Evolutionary conservation across 140 eudicot genomes (phyloP), one percentile per base, ranked within the genome.

Genomic region (Ambrosia hybrid): DNA sequence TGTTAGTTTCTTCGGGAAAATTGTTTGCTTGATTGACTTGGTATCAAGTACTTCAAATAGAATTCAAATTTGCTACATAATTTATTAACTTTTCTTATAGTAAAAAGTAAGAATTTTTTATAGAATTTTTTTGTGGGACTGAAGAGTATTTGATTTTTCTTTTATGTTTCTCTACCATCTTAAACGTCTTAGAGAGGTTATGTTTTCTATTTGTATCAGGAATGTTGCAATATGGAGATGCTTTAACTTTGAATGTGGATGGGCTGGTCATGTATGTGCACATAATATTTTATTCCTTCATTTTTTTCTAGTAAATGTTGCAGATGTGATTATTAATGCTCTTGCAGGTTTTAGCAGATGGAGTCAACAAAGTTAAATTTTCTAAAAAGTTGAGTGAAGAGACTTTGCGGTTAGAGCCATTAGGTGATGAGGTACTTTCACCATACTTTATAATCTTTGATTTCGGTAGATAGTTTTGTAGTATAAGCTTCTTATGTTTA

Each of bases 181-280:
- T 16, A 7, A 45, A 66, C 61, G 49, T 73, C 37, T 41, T 12
- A 9, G 2, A 51, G 8, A 17, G 57, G 13, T 38, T 71, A 34
- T 34, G 26, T 48, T 63, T 13, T 34, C 57, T 70, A 12, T 17
- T 73, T 66, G 70, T 57, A 49, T 48, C 85, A 91, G 97, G 85
- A 80, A 74, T 21, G 59, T 80, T 70, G 92, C 88, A 51, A 82
- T 91, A 51, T 91, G 97, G 97, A 91, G 97, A 65, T 91, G 97
- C 77, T 88, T 85, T 45, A 65, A 75, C 76, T 26, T 79, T 55
- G 90, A 91, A 73, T 91, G 97, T 82, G 90, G 97, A 72, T 91
- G 88, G 85, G 86, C 96, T 52, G 95, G 92, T 72, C 85, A 88
- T 92, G 97, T 88, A 83, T 36, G 81, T 66, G 48, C 34, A 46